Evolutionary conservation across 2,329 filamentous ascomycete genomes (phyloP).

Genomic region (Amphichorda felina): DNA sequence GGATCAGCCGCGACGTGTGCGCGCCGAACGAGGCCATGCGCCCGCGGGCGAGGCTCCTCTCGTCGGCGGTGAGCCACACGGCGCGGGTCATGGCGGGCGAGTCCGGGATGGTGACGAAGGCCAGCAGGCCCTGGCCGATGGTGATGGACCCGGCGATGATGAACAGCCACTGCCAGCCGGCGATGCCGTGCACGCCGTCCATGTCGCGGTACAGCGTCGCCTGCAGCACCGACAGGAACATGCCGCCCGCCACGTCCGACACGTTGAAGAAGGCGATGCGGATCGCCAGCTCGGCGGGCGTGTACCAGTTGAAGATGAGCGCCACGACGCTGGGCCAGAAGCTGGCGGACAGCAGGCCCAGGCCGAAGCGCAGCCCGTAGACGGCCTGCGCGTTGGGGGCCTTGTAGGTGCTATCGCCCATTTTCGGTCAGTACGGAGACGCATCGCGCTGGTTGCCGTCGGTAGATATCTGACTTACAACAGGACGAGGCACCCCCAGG

Average conservation of each 20-base stretch:
- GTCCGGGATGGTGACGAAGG: constrained; percentile 24
- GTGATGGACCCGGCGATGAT: constrained; percentile 28
- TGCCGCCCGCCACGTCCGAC: constrained; percentile 27
- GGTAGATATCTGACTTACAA: constrained; percentile 6
- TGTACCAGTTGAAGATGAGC: constrained; percentile 31
- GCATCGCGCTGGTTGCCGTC: too few relatives aligned
- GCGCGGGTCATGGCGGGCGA: constrained; percentile 16
- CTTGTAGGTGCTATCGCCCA: constrained; percentile 12
- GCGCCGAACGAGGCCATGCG: constrained; percentile 16
- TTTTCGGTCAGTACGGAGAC: neutral
- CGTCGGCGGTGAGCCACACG: constrained; percentile 14
- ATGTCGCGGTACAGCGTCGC: constrained; percentile 27
- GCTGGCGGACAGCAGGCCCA: constrained; percentile 24
- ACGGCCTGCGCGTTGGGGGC: constrained; percentile 23
- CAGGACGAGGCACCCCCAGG: constrained; percentile 15
- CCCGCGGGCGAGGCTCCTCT: constrained; percentile 13
- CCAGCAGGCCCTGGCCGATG: constrained; percentile 24
- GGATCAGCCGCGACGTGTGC: constrained; percentile 15
- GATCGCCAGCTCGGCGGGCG: constrained; percentile 24
- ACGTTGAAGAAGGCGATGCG: constrained; percentile 30
- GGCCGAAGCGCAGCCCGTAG: constrained; percentile 28
- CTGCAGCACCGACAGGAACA: constrained; percentile 31
- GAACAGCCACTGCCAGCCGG: constrained; percentile 34
- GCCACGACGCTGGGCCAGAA: constrained; percentile 25
- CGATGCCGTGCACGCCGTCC: constrained; percentile 24